A percentile compares a stretch with the other conserved stretches of the same genome.
These are phyloP conservation scores for Termitomyces sp. DNA, from an alignment of 768 basidiomycete species.

Conservation along the genomic window DNA sequence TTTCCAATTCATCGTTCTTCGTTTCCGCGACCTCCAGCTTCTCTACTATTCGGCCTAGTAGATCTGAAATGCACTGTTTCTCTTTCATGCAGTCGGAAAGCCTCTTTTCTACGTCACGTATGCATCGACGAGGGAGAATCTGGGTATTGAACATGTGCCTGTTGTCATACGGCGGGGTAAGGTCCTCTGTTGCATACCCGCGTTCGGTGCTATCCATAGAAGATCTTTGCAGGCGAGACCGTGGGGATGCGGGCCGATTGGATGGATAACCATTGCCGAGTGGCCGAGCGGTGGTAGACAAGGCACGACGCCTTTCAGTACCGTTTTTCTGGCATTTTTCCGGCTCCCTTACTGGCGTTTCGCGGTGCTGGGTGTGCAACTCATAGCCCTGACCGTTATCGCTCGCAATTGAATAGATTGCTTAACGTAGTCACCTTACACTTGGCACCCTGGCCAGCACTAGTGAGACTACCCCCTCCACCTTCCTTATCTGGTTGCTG, in stretches of 20 bases:
- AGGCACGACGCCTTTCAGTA: neutral
- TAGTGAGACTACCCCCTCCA: neutral
- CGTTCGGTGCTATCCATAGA: neutral
- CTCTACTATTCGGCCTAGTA: neutral
- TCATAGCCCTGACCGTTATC: neutral
- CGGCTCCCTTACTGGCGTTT: neutral
- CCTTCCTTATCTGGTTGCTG: neutral
- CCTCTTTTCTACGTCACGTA: neutral
- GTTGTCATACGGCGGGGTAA: neutral
- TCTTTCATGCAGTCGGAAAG: slow-evolving; percentile 7
- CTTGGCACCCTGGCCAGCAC: neutral
- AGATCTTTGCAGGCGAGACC: neutral
- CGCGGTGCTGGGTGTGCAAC: neutral
- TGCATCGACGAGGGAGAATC: neutral
- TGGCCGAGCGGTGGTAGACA: neutral
- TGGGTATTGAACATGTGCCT: neutral
- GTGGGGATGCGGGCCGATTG: neutral
- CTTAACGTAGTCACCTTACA: neutral
- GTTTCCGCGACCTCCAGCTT: neutral
- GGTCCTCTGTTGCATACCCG: neutral
- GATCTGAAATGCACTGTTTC: slow-evolving; percentile 1
- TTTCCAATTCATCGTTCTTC: slow-evolving; percentile 4
- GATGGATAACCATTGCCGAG: neutral
- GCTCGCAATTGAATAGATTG: neutral
- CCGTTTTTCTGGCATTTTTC: neutral